Conservation (phyloP, 768 basidiomycete species). For the Infundibulicybe gibba region DNA sequence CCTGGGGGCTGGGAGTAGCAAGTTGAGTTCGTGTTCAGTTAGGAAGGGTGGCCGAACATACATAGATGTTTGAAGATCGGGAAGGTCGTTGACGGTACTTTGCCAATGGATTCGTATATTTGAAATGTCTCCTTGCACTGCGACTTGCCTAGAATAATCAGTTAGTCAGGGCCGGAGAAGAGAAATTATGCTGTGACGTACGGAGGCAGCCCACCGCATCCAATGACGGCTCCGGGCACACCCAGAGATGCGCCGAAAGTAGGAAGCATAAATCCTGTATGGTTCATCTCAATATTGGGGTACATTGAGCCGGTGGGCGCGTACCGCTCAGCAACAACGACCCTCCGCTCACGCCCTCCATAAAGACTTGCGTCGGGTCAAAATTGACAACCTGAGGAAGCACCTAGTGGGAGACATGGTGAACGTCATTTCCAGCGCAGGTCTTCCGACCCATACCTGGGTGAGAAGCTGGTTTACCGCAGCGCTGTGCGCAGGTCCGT, state of each 20-base stretch:
- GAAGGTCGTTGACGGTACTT: slow-evolving; percentile 18
- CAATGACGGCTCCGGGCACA: slow-evolving; percentile 18
- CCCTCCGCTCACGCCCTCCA: slow-evolving; percentile 24
- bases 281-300: neutral
- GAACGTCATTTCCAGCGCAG: neutral
- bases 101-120: slow-evolving; percentile 20
- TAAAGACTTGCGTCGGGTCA: slow-evolving; percentile 17
- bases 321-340: slow-evolving; percentile 20
- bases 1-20: slow-evolving; percentile 12
- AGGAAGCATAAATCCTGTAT: slow-evolving; percentile 20
- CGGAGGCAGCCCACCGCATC: slow-evolving; percentile 20
- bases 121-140: slow-evolving; percentile 19
- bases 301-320: neutral
- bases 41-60: neutral
- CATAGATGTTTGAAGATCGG: slow-evolving; percentile 16
- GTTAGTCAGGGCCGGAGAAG: neutral
- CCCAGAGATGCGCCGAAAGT: slow-evolving; percentile 18
- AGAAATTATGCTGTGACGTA: slow-evolving; percentile 3
- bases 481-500: slow-evolving; percentile 21
- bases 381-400: slow-evolving; percentile 21
- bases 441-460: no score
- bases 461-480: slow-evolving; percentile 21
- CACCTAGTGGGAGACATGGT: slow-evolving; percentile 4
- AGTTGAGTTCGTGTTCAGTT: neutral
- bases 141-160: slow-evolving; percentile 13